These are phyloP conservation scores for Fusarium robinianum DNA, from an alignment of 2,329 filamentous ascomycete species.

Conservation along the genomic window DNA sequence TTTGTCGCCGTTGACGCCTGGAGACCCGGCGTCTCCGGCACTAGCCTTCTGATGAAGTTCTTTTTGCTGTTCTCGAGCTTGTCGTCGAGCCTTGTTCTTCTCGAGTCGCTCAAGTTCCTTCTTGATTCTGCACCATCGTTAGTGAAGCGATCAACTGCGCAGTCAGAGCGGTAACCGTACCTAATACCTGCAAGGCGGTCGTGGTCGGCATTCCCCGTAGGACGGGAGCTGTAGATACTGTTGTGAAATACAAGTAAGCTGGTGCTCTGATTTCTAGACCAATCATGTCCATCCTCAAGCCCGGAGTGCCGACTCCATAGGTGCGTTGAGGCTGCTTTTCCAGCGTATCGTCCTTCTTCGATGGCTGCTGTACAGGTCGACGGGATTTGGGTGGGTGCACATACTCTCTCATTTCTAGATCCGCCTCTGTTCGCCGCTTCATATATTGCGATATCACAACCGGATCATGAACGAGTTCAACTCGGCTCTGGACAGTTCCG, in stretches of 20 bases:
- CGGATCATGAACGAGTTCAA: slow-evolving; percentile 75
- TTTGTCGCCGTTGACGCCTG: slow-evolving; percentile 54
- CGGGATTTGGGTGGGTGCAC: slow-evolving; percentile 42
- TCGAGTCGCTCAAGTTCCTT: slow-evolving; percentile 80
- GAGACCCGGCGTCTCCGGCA: slow-evolving; percentile 54
- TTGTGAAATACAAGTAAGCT: slow-evolving; percentile 47
- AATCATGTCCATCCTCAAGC: slow-evolving; percentile 38
- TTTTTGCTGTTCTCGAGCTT: slow-evolving; percentile 90
- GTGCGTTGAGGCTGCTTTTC: slow-evolving; percentile 11
- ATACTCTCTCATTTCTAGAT: slow-evolving; percentile 75
- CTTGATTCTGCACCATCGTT: slow-evolving; percentile 44
- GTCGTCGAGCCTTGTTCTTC: slow-evolving; percentile 87
- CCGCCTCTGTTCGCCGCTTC: slow-evolving; percentile 72
- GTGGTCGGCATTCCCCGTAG: slow-evolving; percentile 56
- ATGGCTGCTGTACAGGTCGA: slow-evolving; percentile 2
- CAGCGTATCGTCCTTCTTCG: slow-evolving; percentile 3
- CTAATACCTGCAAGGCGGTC: slow-evolving; percentile 53
- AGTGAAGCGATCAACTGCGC: slow-evolving; percentile 3
- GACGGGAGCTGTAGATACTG: slow-evolving; percentile 56
- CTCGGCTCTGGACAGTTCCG: slow-evolving; percentile 62
- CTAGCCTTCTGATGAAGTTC: slow-evolving; percentile 57
- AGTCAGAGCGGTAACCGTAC: slow-evolving; percentile 33
- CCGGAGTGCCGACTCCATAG: slow-evolving; percentile 38
- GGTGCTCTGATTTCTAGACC: slow-evolving; percentile 42
- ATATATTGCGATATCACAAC: slow-evolving; percentile 89